Evolutionary conservation across 2,329 filamentous ascomycete species (phyloP).

Genomic region (Parafenestella ontariensis): DNA sequence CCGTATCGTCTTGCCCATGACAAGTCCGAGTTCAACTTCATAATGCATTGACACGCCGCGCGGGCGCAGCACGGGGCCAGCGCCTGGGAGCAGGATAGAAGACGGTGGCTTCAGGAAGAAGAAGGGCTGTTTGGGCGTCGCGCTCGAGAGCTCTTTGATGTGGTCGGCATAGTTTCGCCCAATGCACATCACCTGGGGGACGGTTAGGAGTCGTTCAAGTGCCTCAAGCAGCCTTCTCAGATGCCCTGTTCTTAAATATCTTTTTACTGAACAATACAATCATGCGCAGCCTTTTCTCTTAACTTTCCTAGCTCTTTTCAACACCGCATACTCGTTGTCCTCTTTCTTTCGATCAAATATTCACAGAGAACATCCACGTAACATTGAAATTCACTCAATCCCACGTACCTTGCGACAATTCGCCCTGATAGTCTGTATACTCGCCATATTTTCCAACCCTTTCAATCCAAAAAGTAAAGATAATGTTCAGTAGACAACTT

Average conservation of each 20-base stretch:
- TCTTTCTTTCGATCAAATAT: too few relatives aligned
- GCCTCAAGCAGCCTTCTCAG: neutral
- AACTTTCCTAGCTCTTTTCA: neutral
- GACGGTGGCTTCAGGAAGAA: slow-evolving; percentile 98
- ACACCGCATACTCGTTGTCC: neutral
- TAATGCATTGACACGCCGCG: slow-evolving; percentile 87
- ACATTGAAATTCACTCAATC: neutral
- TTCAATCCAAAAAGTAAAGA: neutral
- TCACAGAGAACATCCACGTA: too few relatives aligned
- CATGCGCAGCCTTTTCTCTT: neutral
- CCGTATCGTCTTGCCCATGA: slow-evolving; percentile 81
- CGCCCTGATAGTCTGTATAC: slow-evolving; percentile 47
- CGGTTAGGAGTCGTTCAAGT: slow-evolving; percentile 9
- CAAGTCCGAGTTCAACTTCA: slow-evolving; percentile 90
- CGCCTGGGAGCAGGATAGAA: slow-evolving; percentile 79
- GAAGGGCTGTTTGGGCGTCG: slow-evolving; percentile 90
- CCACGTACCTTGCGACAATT: slow-evolving; percentile 57
- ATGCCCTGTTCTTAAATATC: neutral
- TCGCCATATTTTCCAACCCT: slow-evolving; percentile 34
- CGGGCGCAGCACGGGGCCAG: slow-evolving; percentile 82
- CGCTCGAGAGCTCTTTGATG: slow-evolving; percentile 88
- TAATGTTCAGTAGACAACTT: neutral
- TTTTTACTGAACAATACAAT: neutral
- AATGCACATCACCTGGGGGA: slow-evolving; percentile 80
- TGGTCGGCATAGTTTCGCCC: slow-evolving; percentile 98